A percentile compares a stretch with the other conserved stretches of the same genome.
These are phyloP conservation scores for Tolypocladium pustulatum DNA, from an alignment of 2,329 filamentous ascomycete genomes.

Conservation along the genomic window DNA sequence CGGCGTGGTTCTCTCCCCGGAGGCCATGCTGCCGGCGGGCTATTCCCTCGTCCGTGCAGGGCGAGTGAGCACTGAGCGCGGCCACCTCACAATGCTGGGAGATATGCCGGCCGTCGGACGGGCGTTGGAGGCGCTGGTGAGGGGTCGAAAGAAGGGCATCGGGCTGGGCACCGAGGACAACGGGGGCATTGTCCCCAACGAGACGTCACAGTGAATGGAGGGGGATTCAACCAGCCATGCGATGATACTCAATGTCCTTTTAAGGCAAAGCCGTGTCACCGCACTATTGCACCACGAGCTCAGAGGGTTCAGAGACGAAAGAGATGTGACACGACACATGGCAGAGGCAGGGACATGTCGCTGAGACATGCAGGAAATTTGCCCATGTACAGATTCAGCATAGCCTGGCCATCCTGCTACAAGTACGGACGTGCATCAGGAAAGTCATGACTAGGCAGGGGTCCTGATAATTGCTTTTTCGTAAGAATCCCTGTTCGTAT, in stretches of 20 bases:
- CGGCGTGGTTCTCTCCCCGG: slow-evolving; percentile 75
- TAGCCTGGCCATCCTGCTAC: too few species aligned
- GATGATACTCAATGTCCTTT: background rate
- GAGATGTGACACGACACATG: background rate
- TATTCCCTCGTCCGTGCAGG: slow-evolving; percentile 67
- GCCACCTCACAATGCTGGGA: slow-evolving; percentile 79
- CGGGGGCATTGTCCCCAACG: background rate
- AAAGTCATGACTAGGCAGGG: too few species aligned
- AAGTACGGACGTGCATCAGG: too few species aligned
- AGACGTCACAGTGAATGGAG: background rate
- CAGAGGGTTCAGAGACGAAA: background rate
- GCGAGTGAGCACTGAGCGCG: slow-evolving; percentile 67
- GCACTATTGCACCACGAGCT: background rate
- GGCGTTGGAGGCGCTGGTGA: slow-evolving; percentile 58
- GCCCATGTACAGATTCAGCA: background rate
- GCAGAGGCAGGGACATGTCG: background rate
- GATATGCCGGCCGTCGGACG: slow-evolving; percentile 73
- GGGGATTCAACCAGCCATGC: background rate
- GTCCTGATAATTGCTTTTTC: too few species aligned
- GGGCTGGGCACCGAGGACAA: slow-evolving; percentile 40
- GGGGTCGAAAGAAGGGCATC: slow-evolving; percentile 61
- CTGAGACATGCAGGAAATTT: background rate
- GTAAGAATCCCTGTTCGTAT: too few species aligned
- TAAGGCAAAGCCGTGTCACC: background rate
- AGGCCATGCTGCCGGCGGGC: slow-evolving; percentile 74